Conservation (phyloP, 148 eudicot species). For the Selenicereus undatus region DNA sequence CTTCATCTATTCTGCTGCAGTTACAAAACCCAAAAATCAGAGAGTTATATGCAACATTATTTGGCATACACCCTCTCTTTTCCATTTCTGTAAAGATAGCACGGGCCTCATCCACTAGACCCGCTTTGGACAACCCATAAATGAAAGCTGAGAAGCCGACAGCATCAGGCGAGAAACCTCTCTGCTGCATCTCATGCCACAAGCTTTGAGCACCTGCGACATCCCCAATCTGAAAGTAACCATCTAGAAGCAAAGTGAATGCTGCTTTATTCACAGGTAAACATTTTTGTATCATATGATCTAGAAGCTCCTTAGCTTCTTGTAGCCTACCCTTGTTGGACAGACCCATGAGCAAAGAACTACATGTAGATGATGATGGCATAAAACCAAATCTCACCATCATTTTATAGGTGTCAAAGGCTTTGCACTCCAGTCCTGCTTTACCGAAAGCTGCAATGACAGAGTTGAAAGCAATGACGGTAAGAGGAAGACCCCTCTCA, state of each 20-base stretch:
- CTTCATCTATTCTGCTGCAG: conserved; percentile 51
- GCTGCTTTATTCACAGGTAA: conserved; percentile 70
- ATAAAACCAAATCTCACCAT: conserved; percentile 59
- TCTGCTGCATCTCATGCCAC: conserved; percentile 68
- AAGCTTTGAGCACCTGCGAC: conserved; percentile 57
- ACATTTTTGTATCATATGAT: conserved; percentile 54
- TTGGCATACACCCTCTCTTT: conserved; percentile 61
- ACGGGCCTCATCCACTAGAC: conserved; percentile 61
- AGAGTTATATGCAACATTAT: conserved; percentile 82
- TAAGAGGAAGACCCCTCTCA: conserved; percentile 63
- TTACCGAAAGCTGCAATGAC: conserved; percentile 72
- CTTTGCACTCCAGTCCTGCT: conserved; percentile 53
- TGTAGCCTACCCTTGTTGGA: conserved; percentile 53
- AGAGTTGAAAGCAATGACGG: conserved; percentile 72
- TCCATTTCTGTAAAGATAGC: conserved; percentile 52
- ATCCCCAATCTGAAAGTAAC: conserved; percentile 59
- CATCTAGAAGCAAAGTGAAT: conserved; percentile 73
- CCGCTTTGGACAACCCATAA: conserved; percentile 73
- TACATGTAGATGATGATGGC: conserved; percentile 76
- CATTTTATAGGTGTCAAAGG: conserved; percentile 56
- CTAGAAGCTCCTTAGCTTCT: conserved; percentile 63
- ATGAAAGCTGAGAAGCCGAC: conserved; percentile 78
- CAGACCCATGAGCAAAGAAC: conserved; percentile 68
- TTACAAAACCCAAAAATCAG: conserved; percentile 64
- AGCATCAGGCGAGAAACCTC: conserved; percentile 69